These are phyloP conservation scores for Candida odintsovae DNA, from an alignment of 805 yeast genomes.

Conservation along the genomic window DNA sequence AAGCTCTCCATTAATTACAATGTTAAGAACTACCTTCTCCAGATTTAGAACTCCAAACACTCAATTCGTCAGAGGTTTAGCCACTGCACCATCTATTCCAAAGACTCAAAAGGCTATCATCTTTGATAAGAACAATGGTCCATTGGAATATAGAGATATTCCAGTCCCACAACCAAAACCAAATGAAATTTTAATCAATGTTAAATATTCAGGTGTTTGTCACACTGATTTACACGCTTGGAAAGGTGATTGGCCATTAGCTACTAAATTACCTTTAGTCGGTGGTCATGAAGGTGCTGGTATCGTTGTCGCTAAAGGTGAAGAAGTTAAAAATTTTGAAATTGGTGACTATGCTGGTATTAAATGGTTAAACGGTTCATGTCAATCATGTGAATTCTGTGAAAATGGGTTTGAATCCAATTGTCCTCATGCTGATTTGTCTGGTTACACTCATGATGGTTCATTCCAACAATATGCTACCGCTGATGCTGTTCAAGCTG, in stretches of 20 bases:
- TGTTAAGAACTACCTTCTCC: constrained; percentile 1
- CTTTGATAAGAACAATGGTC: constrained; percentile 45
- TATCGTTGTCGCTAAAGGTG: constrained; percentile 53
- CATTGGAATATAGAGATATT: constrained; percentile 43
- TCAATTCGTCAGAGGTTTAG: constrained; percentile 14
- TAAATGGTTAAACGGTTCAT: constrained; percentile 61
- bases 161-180: constrained; percentile 54
- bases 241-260: constrained; percentile 64
- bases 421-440: constrained; percentile 65
- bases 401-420: constrained; percentile 46
- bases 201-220: constrained; percentile 61
- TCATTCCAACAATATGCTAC: constrained; percentile 87
- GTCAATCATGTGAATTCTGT: constrained; percentile 55
- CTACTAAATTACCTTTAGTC: constrained; percentile 50
- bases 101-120: constrained; percentile 46
- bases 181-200: constrained; percentile 50
- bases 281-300: constrained; percentile 73
- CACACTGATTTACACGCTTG: constrained; percentile 65
- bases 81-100: constrained; percentile 30
- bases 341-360: constrained; percentile 59
- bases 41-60: neutral
- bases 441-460: constrained; percentile 87
- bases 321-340: constrained; percentile 48
- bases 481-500: constrained; percentile 84
- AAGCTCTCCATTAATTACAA: neutral